Base-by-base conservation (phyloP, 2,329 filamentous ascomycete species). In the Ophiocordyceps sinensis region DNA sequence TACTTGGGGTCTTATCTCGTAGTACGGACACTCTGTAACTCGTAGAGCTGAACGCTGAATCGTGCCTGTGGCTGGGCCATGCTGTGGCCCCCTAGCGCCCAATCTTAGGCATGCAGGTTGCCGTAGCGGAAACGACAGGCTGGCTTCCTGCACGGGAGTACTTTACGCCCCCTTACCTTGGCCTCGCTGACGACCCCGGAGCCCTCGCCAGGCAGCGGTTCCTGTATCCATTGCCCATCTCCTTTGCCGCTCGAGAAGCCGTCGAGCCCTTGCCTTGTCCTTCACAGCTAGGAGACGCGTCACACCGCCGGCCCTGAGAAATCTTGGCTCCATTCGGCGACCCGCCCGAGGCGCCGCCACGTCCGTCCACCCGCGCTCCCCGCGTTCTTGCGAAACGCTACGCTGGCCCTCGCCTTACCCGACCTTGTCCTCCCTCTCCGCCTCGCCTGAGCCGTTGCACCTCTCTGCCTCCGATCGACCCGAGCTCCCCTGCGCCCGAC, bases 371-470 rank as follows among this genome's bases (percentile, higher is more conserved):
- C n/a, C n/a, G n/a, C n/a, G n/a, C n/a, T n/a, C n/a, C n/a, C n/a
- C n/a, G n/a, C n/a, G n/a, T n/a, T 15, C 38, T 19, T 32, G 41
- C 41, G 32, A 37, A 40, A 37, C 28, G 34, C 36, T 39, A 28
- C 37, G 36, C 28, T 32, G 23, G 37, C 32, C 28, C 13, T 32
- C 31, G 32, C 26, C 17, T 40, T 21, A 21, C 29, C 23, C 21
- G 14, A n/a, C 29, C 31, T 15, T 34, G 6, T 31, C 35, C 17
- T 17, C 41, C 38, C 31, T 9, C 30, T 38, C 36, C n/a, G n/a
- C 11, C 32, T 21, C 8, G 36, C n/a, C n/a, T 34, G 32, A 9
- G 14, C 32, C 14, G 32, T 34, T 26, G 10, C 28, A 30, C 37
- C 39, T 14, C 21, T 13, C 19, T 40, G 14, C 36, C 13, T 23